A percentile compares a stretch with the other conserved stretches of the same genome.
Evolutionary conservation across 2,329 filamentous ascomycete species (phyloP).

Genomic region (Scedosporium minutisporum): DNA sequence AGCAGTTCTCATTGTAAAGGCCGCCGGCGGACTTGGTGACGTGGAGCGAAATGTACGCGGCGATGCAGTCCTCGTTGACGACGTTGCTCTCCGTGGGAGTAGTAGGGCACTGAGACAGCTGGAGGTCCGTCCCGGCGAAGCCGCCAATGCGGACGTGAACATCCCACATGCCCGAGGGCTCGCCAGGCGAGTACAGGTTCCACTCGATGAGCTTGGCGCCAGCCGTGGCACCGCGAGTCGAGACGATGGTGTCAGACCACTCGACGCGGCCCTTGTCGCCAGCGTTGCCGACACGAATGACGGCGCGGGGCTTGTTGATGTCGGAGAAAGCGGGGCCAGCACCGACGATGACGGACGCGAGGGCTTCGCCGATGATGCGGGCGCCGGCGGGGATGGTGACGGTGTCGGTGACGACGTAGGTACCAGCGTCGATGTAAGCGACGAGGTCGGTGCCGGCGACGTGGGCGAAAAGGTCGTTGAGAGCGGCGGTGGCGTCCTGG

Average conservation of each 20-base stretch:
- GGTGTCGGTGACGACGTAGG: constrained; percentile 51
- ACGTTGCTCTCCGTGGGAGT: constrained; percentile 17
- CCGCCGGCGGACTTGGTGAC: constrained; percentile 27
- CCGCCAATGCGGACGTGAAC: constrained; percentile 69
- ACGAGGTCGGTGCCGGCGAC: constrained; percentile 42
- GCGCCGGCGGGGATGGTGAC: constrained; percentile 35
- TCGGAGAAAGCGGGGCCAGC: constrained; percentile 47
- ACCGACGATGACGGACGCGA: constrained; percentile 43
- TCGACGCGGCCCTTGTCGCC: constrained; percentile 59
- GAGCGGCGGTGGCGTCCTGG: constrained; percentile 63
- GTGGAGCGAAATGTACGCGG: constrained; percentile 33
- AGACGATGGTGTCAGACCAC: constrained; percentile 62
- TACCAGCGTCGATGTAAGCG: constrained; percentile 51
- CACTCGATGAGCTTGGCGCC: constrained; percentile 66
- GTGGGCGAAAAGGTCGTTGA: constrained; percentile 54
- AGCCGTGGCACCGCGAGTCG: constrained; percentile 54
- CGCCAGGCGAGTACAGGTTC: constrained; percentile 47
- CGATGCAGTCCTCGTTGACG: constrained; percentile 25
- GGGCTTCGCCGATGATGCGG: constrained; percentile 51
- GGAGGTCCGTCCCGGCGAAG: constrained; percentile 58
- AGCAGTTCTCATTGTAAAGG: constrained; percentile 33
- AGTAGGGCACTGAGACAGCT: constrained; percentile 58
- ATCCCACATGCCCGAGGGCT: constrained; percentile 58
- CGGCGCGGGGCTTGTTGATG: constrained; percentile 48
- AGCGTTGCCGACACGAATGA: constrained; percentile 55